Evolutionary conservation across 208 protist species (phyloP).

Genomic region (Trypanosoma cruzi): DNA sequence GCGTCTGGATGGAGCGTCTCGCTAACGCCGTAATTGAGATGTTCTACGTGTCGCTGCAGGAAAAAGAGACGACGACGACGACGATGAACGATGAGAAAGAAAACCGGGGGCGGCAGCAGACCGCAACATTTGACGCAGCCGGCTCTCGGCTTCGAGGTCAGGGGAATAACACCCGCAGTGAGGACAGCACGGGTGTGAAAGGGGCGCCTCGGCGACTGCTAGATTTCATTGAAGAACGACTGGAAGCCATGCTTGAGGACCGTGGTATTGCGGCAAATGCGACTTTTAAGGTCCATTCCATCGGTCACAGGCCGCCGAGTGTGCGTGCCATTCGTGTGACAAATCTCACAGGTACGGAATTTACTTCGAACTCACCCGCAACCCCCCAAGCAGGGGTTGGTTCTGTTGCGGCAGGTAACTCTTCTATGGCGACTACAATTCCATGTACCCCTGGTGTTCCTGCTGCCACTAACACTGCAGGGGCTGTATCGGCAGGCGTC

Average conservation of each 20-base stretch:
- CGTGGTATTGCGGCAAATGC: conserved; percentile 74
- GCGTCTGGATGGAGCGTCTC: conserved; percentile 74
- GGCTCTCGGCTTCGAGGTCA: neutral
- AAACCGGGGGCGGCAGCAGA: conserved; percentile 3
- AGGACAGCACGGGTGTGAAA: neutral
- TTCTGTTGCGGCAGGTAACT: neutral
- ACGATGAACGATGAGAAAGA: neutral
- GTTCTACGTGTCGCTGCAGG: conserved; percentile 35
- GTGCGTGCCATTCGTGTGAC: conserved; percentile 69
- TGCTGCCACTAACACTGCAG: neutral
- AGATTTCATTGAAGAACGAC: conserved; percentile 57
- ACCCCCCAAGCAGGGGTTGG: neutral
- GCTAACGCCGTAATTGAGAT: conserved; percentile 65
- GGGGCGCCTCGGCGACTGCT: conserved; percentile 4
- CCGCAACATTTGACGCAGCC: neutral
- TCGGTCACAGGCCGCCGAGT: conserved; percentile 59
- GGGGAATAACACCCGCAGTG: neutral
- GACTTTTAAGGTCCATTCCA: conserved; percentile 58
- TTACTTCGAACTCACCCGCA: neutral
- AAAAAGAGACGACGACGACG: conserved; percentile 7
- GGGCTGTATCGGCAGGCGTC: neutral
- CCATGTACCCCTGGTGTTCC: neutral
- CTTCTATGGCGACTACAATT: neutral
- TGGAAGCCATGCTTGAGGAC: conserved; percentile 82
- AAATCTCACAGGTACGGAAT: conserved; percentile 30